These are phyloP conservation scores for Sporopachydermia quercuum DNA, from an alignment of 805 yeast genomes.

Conservation along the genomic window DNA sequence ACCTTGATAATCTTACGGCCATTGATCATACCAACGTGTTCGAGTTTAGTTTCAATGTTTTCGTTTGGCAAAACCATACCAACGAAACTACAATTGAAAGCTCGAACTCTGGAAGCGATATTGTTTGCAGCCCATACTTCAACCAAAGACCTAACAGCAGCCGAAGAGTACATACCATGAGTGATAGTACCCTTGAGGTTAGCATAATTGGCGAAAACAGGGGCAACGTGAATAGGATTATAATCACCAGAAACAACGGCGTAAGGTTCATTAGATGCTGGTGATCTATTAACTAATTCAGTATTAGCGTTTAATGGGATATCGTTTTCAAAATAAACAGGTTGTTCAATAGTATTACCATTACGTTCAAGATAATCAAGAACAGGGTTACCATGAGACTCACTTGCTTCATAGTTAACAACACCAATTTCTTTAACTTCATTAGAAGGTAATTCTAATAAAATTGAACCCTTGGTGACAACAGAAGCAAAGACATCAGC, in stretches of 20 bases:
- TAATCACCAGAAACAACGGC: constrained; percentile 96
- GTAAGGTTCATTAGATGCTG: constrained; percentile 91
- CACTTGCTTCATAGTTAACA: constrained; percentile 79
- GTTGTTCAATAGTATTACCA: constrained; percentile 90
- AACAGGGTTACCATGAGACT: constrained; percentile 94
- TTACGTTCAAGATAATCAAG: constrained; percentile 83
- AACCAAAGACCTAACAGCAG: constrained; percentile 84
- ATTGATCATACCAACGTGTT: constrained; percentile 96
- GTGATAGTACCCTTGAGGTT: constrained; percentile 94
- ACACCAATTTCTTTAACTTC: constrained; percentile 75
- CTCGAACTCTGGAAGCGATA: constrained; percentile 90
- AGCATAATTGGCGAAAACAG: constrained; percentile 88
- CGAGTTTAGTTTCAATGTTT: constrained; percentile 69
- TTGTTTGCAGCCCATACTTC: constrained; percentile 98
- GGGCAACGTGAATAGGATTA: constrained; percentile 95
- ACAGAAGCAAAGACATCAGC: constrained; percentile 66
- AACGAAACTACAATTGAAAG: constrained; percentile 77
- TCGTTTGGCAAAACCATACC: constrained; percentile 98
- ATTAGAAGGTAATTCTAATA: constrained; percentile 81
- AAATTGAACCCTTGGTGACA: constrained; percentile 70
- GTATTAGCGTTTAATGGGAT: constrained; percentile 64
- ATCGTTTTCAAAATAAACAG: constrained; percentile 75
- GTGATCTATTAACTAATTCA: constrained; percentile 48
- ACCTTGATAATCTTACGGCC: constrained; percentile 96
- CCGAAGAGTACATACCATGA: constrained; percentile 98